Base-by-base conservation (phyloP, 169 alveolate species). In the Cryptosporidium tyzzeri region DNA sequence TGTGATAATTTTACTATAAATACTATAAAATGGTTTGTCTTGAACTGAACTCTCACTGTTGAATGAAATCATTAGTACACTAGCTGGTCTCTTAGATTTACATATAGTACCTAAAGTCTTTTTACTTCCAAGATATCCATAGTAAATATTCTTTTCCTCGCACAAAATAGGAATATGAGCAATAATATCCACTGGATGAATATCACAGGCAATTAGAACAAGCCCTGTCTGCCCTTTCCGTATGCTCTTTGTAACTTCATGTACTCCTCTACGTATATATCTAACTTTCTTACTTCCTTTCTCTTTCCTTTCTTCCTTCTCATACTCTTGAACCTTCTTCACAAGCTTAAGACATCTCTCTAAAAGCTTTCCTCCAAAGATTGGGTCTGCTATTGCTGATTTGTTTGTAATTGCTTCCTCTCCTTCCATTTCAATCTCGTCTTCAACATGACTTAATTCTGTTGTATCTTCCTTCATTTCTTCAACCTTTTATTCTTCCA, bases 81-180 rank as follows among this genome's bases (percentile, higher is more conserved):
- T 94, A 33, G 99, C 97, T 18, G 99, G 98, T 86, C 99, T 93
- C 91, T 97, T 97, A 41, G 99, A 96, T 85, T 96, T 94, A 89
- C 98, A 97, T 44, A 98, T 96, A 45, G 93, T 95, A 53, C 99
- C 99, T 67, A 98, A 93, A 9, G 94, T 95, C 91, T 94, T 94
- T 91, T 97, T 96, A 61, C 97, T 92, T 70, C 96, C 93, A 21
- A 98, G 97, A 91, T 96, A 98, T 59, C 97, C 96, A 91, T 98
- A 98, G 16, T 98, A 97, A 44, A 96, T 86, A 48, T 95, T 94
- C 68, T 94, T 92, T 69, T 96, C 97, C 86, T 98, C 99, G 91
- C 99, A 98, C 59, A 97, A 93, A 26, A 97, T 86, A 41, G 99
- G 99, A 21, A 98, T 91, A 86, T 98, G 99, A 16, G 98, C 95